Percentiles rank a stretch among this genome's conserved stretches.
Conservation (phyloP, 768 basidiomycete genomes). For the Saitozyma podzolica region DNA sequence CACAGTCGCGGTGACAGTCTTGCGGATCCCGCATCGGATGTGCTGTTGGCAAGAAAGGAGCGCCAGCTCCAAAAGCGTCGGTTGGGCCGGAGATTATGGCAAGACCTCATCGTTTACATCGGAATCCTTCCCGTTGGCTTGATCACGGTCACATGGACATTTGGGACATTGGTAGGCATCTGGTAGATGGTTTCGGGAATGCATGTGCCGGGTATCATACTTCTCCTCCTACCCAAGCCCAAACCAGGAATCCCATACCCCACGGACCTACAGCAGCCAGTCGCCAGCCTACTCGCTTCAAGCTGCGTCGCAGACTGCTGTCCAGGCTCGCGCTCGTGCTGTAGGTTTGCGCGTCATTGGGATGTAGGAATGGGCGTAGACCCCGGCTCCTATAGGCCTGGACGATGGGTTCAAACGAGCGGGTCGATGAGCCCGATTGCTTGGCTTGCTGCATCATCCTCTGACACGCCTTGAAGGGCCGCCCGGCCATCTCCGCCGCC, state of each 20-base stretch:
- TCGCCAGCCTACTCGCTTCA: conserved; percentile 42
- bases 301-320: conserved; percentile 4
- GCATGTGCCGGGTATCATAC: conserved; percentile 16
- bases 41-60: conserved; percentile 80
- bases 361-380: conserved; percentile 37
- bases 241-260: conserved; percentile 48
- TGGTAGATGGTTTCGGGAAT: conserved; percentile 57
- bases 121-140: conserved; percentile 65
- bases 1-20: conserved; percentile 33
- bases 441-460: conserved; percentile 21
- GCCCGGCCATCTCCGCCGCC: conserved; percentile 36
- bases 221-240: conserved; percentile 51
- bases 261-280: conserved; percentile 49
- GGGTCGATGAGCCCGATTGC: conserved; percentile 3
- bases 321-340: too few relatives aligned
- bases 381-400: conserved; percentile 30
- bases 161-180: conserved; percentile 58
- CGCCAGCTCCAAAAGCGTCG: conserved; percentile 73
- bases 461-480: conserved; percentile 46
- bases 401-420: conserved; percentile 13
- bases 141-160: conserved; percentile 62
- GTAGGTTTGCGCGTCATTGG: not conserved
- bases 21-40: conserved; percentile 55
- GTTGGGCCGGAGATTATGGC: conserved; percentile 68
- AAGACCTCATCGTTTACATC: conserved; percentile 83